Base-by-base conservation (phyloP, 2,329 filamentous ascomycete genomes). In the Aulographum hederae region DNA sequence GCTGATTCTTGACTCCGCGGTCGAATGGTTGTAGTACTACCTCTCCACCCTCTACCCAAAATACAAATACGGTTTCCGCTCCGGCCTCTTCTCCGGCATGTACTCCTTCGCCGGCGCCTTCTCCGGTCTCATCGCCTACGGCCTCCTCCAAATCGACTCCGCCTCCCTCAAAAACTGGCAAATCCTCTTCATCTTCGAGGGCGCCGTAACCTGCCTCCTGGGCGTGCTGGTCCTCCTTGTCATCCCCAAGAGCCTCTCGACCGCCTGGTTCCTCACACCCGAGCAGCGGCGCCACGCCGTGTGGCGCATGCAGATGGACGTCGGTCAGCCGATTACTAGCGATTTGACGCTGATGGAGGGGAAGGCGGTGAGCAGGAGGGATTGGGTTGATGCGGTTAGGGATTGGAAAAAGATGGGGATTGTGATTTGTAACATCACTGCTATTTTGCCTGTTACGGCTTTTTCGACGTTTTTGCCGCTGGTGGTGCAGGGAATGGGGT, bases 391-490 rank as follows among this genome's bases (percentile, higher is more conserved):
- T 13, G 36, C 31, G 3, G 19, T 34, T 4, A 36, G 4, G 4
- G 38, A 39, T 20, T 39, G 38, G 38, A 39, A 37, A 27, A 36
- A 34, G 18, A 15, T 36, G 4, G 6, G 32, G 5, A 30, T 77
- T 37, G 65, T 77, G 43, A 34, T 66, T 32, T 69, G 68, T 52
- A 76, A 73, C 50, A 69, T 75, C 37, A 63, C 72, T 31, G 68
- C 61, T 17, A 63, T 65, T 16, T 61, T 69, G 13, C 65, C 67
- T 5, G 56, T 65, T 15, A 72, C 69, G 37, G 67, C 67, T 0
- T 71, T 73, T 42, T 62, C 64, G 2, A 58, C 73, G 13, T 74
- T 76, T 45, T 53, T 74, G 14, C 70, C 71, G 0, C 62, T 73
- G 11, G 68, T 76, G 34, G 58, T 75, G 36, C 63, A 28, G 27